Evolutionary conservation across 2,329 filamentous ascomycete species (phyloP), one percentile per base, ranked within the genome.

Genomic region (Botrytis squamosa): DNA sequence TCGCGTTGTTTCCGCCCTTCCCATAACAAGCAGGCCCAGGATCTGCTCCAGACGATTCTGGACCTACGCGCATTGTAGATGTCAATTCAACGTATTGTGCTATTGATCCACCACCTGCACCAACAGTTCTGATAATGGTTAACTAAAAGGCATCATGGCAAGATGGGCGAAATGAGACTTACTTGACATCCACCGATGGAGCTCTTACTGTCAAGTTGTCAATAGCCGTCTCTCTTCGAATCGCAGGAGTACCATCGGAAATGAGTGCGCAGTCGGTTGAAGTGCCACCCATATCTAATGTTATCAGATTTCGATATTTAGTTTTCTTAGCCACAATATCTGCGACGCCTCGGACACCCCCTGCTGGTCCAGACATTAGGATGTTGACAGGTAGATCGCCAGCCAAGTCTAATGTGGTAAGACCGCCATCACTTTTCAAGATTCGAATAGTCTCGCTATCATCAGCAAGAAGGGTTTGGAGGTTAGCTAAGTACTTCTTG

Each of bases 391-490:
- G 57, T 16, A 71, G 18, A 49, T 64, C 57, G 29, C 69, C 57
- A 40, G 59, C 42, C 42, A 71, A 29, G 22, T 49, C 57, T 20
- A 71, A 52, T 22, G 46, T 71, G 16, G 70, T 65, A 49, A 71
- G 70, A 44, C 70, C 70, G 18, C 60, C 70, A 71, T 71, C 70
- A 40, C 70, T 71, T 44, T 71, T 71, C 16, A 71, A 20, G 25
- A 71, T 71, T 14, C 70, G 60, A 55, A 71, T 71, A 14, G 36
- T 65, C 46, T 71, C 46, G 29, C 60, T 65, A 66, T 71, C 60
- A n/a, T 65, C 36, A 18, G n/a, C 25, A 57, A 71, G 60, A 40
- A 71, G 60, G 1, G 7, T 65, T n/a, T 65, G 70, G 9, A 71
- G 60, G 49, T 71, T 71, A 10, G 36, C 42, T 12, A 65, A n/a